These are phyloP conservation scores for Stylosanthes scabra DNA, from an alignment of 331 rosid species.

Conservation along the genomic window DNA sequence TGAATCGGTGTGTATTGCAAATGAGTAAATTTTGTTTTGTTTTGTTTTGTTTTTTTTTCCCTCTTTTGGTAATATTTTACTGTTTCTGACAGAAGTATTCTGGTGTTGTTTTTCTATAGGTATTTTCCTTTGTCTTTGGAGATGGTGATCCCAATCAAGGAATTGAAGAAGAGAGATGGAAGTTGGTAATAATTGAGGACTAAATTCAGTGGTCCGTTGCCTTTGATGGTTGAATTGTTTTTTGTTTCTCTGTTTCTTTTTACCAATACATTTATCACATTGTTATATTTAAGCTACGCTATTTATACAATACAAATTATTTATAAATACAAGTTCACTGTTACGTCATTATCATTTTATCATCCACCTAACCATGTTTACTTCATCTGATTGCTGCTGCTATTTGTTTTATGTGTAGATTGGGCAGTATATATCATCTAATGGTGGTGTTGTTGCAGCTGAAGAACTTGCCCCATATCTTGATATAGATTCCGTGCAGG, in stretches of 20 bases:
- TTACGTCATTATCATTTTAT: slow-evolving; percentile 22
- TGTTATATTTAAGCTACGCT: background rate
- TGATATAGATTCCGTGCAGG: slow-evolving; percentile 63
- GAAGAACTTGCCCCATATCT: slow-evolving; percentile 98
- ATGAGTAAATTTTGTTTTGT: slow-evolving; percentile 12
- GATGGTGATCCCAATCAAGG: slow-evolving; percentile 99
- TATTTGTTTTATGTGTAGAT: slow-evolving; percentile 61
- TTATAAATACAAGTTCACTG: background rate
- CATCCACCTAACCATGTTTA: slow-evolving; percentile 27
- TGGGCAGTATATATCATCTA: slow-evolving; percentile 91
- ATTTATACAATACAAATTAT: background rate
- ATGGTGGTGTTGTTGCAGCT: slow-evolving; percentile 96
- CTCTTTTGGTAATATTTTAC: background rate
- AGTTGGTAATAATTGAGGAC: slow-evolving; percentile 98
- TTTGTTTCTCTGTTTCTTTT: slow-evolving; percentile 6
- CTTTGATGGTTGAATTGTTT: slow-evolving; percentile 35
- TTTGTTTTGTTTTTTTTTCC: too few species aligned
- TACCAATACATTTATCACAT: slow-evolving; percentile 11
- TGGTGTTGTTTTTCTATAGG: slow-evolving; percentile 51
- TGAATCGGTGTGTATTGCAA: slow-evolving; percentile 79
- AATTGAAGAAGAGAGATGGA: slow-evolving; percentile 99
- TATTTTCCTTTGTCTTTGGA: slow-evolving; percentile 96
- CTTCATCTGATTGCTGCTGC: slow-evolving; percentile 31
- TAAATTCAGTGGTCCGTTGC: slow-evolving; percentile 92
- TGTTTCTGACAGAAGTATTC: slow-evolving; percentile 23